These are phyloP conservation scores for Exophiala aquamarina DNA, from an alignment of 2,329 filamentous ascomycete genomes.

Conservation along the genomic window DNA sequence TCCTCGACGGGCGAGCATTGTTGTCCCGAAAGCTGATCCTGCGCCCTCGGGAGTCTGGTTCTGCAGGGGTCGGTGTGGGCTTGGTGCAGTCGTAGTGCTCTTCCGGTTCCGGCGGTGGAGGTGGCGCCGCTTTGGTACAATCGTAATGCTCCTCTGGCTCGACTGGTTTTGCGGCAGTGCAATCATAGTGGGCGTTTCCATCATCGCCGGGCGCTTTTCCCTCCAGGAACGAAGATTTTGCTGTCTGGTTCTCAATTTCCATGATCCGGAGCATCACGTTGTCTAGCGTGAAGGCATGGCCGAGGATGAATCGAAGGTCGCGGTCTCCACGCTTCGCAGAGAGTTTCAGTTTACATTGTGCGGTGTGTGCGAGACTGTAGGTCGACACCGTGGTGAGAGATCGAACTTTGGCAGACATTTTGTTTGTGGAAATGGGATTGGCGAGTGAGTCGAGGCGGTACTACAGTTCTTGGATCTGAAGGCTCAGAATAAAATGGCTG, in stretches of 20 bases:
- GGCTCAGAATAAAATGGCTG: too few species aligned
- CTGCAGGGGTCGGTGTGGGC: slow-evolving; percentile 2
- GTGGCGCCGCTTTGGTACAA: background rate
- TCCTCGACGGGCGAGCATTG: slow-evolving; percentile 19
- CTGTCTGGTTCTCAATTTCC: slow-evolving; percentile 25
- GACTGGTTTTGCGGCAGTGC: slow-evolving; percentile 10
- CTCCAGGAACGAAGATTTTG: slow-evolving; percentile 16
- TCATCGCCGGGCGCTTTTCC: slow-evolving; percentile 13
- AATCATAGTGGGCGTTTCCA: slow-evolving; percentile 17
- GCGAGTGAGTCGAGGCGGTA: too few species aligned
- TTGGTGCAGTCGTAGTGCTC: slow-evolving; percentile 12
- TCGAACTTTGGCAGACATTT: slow-evolving; percentile 6
- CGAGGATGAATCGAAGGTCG: slow-evolving; percentile 25
- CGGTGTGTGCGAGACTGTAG: slow-evolving; percentile 26
- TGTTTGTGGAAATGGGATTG: too few species aligned
- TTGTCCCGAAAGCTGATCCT: slow-evolving; percentile 24
- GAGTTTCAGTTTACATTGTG: slow-evolving; percentile 25
- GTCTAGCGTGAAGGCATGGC: slow-evolving; percentile 27
- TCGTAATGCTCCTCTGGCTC: slow-evolving; percentile 2
- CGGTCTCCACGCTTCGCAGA: slow-evolving; percentile 25
- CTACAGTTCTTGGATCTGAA: too few species aligned
- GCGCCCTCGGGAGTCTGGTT: slow-evolving; percentile 7
- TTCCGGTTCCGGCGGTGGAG: slow-evolving; percentile 3
- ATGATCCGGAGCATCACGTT: slow-evolving; percentile 26
- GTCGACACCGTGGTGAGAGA: slow-evolving; percentile 14